Percentiles rank a stretch among this genome's conserved stretches.
phyloP scores from a whole-genome alignment of 139 green algal species.

The Chlamydomonas applanata region DNA sequence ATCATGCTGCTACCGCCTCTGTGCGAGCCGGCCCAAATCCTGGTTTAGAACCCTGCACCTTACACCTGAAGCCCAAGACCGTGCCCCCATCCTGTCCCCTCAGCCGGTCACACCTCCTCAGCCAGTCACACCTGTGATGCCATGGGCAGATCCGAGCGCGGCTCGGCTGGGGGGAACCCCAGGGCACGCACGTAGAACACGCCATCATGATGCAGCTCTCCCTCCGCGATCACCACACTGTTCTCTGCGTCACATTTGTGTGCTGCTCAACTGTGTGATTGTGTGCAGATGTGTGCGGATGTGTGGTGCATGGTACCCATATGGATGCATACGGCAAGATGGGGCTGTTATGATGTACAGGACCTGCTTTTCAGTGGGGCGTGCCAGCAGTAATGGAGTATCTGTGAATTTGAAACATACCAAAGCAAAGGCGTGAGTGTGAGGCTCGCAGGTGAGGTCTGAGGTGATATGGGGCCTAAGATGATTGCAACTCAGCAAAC shows the following conservation, averaged over 20 bases:
- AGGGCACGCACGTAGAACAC: slow-evolving; percentile 68
- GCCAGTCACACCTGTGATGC: slow-evolving; percentile 38
- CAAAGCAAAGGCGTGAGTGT: too few species aligned
- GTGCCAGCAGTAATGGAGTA: too few species aligned
- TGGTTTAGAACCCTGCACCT: background rate
- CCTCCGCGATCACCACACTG: slow-evolving; percentile 85
- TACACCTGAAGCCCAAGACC: background rate
- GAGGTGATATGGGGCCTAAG: too few species aligned
- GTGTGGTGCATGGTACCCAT: too few species aligned
- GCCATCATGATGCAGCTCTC: slow-evolving; percentile 62
- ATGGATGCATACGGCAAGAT: too few species aligned
- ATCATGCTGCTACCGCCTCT: too few species aligned
- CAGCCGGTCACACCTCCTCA: background rate
- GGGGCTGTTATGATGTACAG: too few species aligned
- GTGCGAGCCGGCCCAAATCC: background rate
- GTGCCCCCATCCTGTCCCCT: slow-evolving; percentile 9
- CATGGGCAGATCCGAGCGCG: slow-evolving; percentile 44
- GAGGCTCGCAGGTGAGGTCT: too few species aligned
- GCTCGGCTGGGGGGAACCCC: slow-evolving; percentile 73
- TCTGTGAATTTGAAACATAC: too few species aligned
- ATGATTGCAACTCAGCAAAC: too few species aligned
- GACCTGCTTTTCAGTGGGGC: too few species aligned
- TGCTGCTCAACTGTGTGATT: background rate
- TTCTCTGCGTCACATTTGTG: slow-evolving; percentile 63
- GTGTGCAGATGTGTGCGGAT: too few species aligned